Base-by-base conservation (phyloP, 768 basidiomycete species). In the Mycena crocata region DNA sequence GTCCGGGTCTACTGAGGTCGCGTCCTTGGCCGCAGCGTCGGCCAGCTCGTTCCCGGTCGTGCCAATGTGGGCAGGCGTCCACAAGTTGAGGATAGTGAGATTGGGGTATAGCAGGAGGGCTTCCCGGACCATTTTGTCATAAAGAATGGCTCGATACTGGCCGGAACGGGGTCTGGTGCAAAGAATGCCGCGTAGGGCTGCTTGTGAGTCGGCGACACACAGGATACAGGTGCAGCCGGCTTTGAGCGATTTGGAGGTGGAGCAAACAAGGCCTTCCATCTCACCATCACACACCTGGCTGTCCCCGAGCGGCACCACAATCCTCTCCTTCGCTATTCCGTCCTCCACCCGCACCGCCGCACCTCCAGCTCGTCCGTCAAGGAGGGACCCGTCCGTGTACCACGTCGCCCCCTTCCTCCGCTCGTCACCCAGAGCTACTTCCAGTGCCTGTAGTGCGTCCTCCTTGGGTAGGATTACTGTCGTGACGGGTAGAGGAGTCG, bases 1-100 rank as follows among this genome's bases (percentile, higher is more conserved):
- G 19, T 26, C 28, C 7, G 57, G 44, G 28, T 44, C 30, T 19
- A 26, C n/a, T 5, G 24, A 8, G 4, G 44, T 46, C 21, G 44
- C 57, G 3, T 28, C 57, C 26, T 59, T 59, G 10, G 57, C 57
- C 13, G 57, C 57, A 9, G 48, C 57, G 31, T 59, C 57, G 31
- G 57, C 57, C 5, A 59, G 44, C 34, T 59, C 57, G 46, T 59
- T 59, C 17, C 45, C 57, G 14, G 17, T 8, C 7, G 57, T 59
- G 9, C 57, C 57, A 46, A 59, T 49, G 42, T 59, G 57, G 6
- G 57, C 57, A 14, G 57, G 45, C 5, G 57, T 59, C 57, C 57
- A 59, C n/a, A 59, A 15, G 45, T 49, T 59, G 46, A 37, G 15
- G 7, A 59, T 59, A 23, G 30, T 10, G 23, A 59, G 34, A 10